A percentile compares a stretch with the other conserved stretches of the same genome.
These are phyloP conservation scores for Solanum hybrid DNA, from an alignment of 305 asterid species.

Conservation along the genomic window DNA sequence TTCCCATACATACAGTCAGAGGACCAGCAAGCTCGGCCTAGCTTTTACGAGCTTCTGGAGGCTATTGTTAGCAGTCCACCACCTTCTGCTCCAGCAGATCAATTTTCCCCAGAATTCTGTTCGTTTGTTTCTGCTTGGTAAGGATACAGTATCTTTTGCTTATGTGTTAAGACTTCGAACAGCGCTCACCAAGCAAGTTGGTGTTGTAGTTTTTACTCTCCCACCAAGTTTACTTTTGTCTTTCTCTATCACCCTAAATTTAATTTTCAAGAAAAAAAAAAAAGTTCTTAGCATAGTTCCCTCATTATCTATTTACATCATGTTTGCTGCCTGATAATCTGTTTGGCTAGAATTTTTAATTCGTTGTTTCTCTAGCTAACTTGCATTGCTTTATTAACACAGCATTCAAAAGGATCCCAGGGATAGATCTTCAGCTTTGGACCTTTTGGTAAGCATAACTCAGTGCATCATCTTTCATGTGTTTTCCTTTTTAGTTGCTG, in stretches of 20 bases:
- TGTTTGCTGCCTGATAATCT: neutral
- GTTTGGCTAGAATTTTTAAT: neutral
- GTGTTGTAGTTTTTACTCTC: neutral
- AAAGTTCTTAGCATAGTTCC: no score
- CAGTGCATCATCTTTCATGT: neutral
- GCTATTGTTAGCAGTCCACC: slow-evolving; percentile 89
- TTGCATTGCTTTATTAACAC: slow-evolving; percentile 14
- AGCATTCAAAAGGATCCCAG: slow-evolving; percentile 93
- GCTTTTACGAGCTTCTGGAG: slow-evolving; percentile 90
- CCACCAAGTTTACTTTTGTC: neutral
- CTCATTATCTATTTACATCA: neutral
- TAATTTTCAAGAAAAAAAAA: neutral
- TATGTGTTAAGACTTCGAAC: neutral
- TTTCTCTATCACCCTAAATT: neutral
- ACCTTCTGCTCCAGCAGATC: slow-evolving; percentile 95
- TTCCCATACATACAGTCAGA: slow-evolving; percentile 90
- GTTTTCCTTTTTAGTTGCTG: neutral
- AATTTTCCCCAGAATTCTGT: slow-evolving; percentile 96
- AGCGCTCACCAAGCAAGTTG: neutral
- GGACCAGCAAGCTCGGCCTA: slow-evolving; percentile 72
- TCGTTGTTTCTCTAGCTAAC: neutral
- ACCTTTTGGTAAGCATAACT: slow-evolving; percentile 59
- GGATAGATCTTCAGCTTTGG: slow-evolving; percentile 72
- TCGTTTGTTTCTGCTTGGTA: slow-evolving; percentile 60
- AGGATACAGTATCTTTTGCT: neutral